A percentile compares a stretch with the other conserved stretches of the same genome.
Conservation (phyloP, 2,329 filamentous ascomycete species). For the Phyllosticta citribraziliensis region DNA sequence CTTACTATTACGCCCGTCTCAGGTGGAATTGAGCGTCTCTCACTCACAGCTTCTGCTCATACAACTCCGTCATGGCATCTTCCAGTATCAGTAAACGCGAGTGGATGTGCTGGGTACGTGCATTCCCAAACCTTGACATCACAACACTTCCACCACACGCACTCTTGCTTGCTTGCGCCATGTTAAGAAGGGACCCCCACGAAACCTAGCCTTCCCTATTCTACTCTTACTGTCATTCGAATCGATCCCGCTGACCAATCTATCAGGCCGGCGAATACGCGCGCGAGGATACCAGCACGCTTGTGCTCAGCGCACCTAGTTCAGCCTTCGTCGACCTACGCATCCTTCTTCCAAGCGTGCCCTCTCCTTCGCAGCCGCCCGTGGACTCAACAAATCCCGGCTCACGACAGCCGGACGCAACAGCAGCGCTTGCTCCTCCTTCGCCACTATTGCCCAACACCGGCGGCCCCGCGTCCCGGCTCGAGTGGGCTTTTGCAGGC, state of each 20-base stretch:
- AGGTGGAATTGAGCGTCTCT: not conserved
- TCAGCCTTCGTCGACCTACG: conserved; percentile 54
- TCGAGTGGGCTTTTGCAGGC: conserved; percentile 61
- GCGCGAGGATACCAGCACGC: conserved; percentile 53
- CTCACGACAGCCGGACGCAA: not conserved
- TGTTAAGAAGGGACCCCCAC: not conserved
- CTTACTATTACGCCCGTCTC: not conserved
- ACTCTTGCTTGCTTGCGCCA: not conserved
- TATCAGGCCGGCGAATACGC: conserved; percentile 22
- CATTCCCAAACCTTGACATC: not conserved
- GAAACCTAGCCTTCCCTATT: too few relatives aligned
- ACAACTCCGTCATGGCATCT: not conserved
- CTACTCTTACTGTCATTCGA: not conserved
- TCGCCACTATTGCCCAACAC: conserved; percentile 15
- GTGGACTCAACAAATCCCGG: conserved; percentile 13
- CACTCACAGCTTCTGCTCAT: not conserved
- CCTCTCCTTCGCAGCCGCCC: not conserved
- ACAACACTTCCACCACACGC: not conserved
- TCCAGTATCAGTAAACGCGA: not conserved
- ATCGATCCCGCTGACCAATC: not conserved
- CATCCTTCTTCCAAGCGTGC: conserved; percentile 29
- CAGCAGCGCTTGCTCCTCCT: not conserved
- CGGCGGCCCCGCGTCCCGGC: conserved; percentile 23
- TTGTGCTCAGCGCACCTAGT: conserved; percentile 53
- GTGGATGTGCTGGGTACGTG: conserved; percentile 8